Conservation (phyloP, 2,329 filamentous ascomycete species). For the Mycogone perniciosa region DNA sequence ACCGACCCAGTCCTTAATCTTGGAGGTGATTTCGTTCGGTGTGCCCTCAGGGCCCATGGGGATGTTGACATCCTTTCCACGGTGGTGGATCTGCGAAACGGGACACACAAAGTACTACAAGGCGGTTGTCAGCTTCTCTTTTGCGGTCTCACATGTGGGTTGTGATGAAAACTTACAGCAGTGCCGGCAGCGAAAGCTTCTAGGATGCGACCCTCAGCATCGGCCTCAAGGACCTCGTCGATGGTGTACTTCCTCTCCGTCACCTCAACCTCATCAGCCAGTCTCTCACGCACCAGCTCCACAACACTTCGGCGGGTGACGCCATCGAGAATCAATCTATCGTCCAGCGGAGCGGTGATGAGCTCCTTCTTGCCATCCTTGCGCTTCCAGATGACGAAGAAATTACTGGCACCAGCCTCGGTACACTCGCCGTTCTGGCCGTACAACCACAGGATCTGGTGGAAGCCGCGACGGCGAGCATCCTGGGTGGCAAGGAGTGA, state of each 20-base stretch:
- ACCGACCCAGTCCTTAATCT: conserved; percentile 60
- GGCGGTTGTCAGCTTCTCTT: conserved; percentile 15
- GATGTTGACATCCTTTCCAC: conserved; percentile 56
- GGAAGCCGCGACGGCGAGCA: conserved; percentile 65
- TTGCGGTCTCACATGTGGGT: not conserved
- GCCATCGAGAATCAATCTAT: conserved; percentile 79
- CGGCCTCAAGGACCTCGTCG: conserved; percentile 65
- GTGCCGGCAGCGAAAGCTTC: conserved; percentile 87
- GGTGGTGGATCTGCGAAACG: conserved; percentile 62
- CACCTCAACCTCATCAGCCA: conserved; percentile 57
- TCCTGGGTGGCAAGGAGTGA: conserved; percentile 71
- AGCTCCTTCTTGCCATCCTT: conserved; percentile 52
- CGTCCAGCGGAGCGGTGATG: conserved; percentile 76
- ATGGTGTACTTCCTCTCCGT: conserved; percentile 82
- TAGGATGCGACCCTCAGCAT: conserved; percentile 66
- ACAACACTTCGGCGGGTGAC: conserved; percentile 79
- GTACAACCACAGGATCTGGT: conserved; percentile 94
- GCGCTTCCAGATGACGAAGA: conserved; percentile 73
- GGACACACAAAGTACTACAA: conserved; percentile 63
- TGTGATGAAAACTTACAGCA: conserved; percentile 53
- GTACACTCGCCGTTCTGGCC: conserved; percentile 72
- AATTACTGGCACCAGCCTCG: conserved; percentile 87
- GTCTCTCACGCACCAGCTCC: conserved; percentile 60
- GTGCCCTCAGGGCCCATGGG: conserved; percentile 48
- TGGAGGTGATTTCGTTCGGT: conserved; percentile 49